Evolutionary conservation across 106 monocot species (phyloP), one percentile per base, ranked within the genome.

Genomic region (Allium cepa): DNA sequence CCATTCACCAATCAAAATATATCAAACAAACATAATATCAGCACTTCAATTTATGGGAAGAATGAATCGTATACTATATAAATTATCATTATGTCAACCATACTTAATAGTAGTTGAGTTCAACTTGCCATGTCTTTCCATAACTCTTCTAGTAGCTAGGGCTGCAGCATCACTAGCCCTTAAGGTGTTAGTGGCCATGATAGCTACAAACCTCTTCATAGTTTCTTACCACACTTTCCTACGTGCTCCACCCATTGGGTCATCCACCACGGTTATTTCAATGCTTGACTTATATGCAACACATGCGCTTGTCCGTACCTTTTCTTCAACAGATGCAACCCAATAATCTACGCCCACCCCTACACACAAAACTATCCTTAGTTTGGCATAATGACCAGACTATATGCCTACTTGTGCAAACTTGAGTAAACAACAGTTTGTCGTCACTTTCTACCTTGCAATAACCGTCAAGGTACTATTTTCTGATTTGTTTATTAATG

Each of bases 161-260:
- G 92, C 82, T 7, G 92, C 97, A 0, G 97, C 97, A 71, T 97
- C 97, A 10, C 92, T 92, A 1, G 97, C 97, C 7, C 82, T 80
- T 47, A 92, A 59, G 0, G 84, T 80, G 14, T 92, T 92, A 0
- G 80, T 80, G 1, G 92, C 92, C 97, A 97, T 97, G 66, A 97
- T 75, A 8, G 87, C 86, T 1, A 74, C 79, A 62, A 97, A 92
- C 67, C 92, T 92, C 46, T 51, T 80, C 2, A 80, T 92, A 49
- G 92, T 97, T 76, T 97, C 97, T 45, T 89, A 88, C 79, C 92
- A 92, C 50, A 92, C 77, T 47, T 47, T 75, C 51, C 22, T 84
- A 36, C 92, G 64, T 26, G 86, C 97, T 7, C 87, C 86, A 2
- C 79, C 84, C 17, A 86, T 73, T 0, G 84, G 80, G 72, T 92